Conservation (phyloP, 208 protist species). For the Trypanosoma vivax region DNA sequence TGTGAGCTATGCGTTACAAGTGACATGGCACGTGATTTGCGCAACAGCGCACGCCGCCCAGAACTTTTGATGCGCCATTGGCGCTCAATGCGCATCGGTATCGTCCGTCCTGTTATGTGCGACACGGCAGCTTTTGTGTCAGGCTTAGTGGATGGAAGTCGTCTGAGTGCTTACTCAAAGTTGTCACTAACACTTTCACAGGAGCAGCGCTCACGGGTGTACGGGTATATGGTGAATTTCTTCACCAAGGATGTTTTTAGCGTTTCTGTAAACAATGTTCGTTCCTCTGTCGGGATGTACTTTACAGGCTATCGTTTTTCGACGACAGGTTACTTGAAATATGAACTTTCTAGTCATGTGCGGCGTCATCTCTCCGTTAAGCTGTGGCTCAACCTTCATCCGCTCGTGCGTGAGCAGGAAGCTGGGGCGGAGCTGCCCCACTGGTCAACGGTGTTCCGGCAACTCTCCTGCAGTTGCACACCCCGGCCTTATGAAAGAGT, state of each 20-base stretch:
- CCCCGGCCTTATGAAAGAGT: conserved; percentile 45
- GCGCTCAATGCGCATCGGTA: conserved; percentile 16
- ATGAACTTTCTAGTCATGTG: conserved; percentile 38
- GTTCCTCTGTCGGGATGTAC: conserved; percentile 25
- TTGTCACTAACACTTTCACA: conserved; percentile 17
- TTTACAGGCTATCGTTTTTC: conserved; percentile 49
- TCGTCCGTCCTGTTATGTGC: conserved; percentile 45
- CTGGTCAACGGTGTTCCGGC: conserved; percentile 41
- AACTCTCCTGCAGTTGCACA: conserved; percentile 53
- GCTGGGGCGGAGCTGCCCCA: neutral
- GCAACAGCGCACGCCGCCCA: conserved; percentile 32
- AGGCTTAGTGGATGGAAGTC: conserved; percentile 10
- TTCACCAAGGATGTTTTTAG: conserved; percentile 39
- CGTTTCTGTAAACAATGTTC: conserved; percentile 42
- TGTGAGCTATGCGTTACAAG: conserved; percentile 34
- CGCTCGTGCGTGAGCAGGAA: conserved; percentile 14
- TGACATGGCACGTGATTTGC: conserved; percentile 28
- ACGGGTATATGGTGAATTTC: conserved; percentile 22
- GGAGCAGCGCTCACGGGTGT: conserved; percentile 7
- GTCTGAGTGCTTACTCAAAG: conserved; percentile 13
- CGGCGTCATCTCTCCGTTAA: conserved; percentile 50
- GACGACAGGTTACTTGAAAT: conserved; percentile 49
- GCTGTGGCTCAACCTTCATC: conserved; percentile 31
- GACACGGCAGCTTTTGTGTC: conserved; percentile 32
- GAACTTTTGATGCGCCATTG: conserved; percentile 23